phyloP scores from a whole-genome alignment of 768 basidiomycete genomes.

The Chiua virens region DNA sequence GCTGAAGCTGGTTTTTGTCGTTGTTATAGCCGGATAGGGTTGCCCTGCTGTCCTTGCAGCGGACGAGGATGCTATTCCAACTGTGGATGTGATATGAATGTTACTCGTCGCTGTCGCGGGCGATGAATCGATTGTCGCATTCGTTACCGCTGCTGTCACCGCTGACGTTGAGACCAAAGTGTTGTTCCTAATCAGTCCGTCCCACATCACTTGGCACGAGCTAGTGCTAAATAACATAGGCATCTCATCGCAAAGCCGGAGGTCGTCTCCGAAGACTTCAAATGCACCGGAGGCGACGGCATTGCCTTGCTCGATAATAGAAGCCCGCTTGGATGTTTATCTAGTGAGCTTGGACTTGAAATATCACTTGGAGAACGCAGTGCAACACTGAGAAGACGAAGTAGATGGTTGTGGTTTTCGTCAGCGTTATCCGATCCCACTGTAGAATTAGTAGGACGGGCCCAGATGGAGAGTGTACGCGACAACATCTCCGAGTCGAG shows the following conservation, averaged over 20 bases:
- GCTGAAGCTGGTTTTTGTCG: background rate
- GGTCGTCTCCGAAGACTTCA: constrained; percentile 48
- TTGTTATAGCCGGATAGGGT: too few species aligned
- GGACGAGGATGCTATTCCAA: background rate
- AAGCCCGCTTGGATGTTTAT: constrained; percentile 57
- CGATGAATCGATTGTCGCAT: background rate
- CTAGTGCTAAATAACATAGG: constrained; percentile 35
- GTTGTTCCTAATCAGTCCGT: constrained; percentile 31
- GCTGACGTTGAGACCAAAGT: background rate
- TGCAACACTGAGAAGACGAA: constrained; percentile 66
- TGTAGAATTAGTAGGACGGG: constrained; percentile 33
- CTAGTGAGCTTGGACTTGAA: constrained; percentile 67
- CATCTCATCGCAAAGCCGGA: constrained; percentile 59
- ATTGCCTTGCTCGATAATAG: constrained; percentile 51
- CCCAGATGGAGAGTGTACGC: background rate
- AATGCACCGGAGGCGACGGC: constrained; percentile 41
- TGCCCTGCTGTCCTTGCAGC: too few species aligned
- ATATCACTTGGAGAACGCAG: constrained; percentile 63
- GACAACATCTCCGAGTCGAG: background rate
- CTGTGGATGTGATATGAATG: background rate
- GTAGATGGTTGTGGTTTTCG: constrained; percentile 63
- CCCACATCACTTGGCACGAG: constrained; percentile 59
- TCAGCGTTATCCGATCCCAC: constrained; percentile 73
- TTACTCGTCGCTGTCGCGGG: background rate
- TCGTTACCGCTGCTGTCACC: background rate